Evolutionary conservation across 352 stramenopile genomes (phyloP), one percentile per base, ranked within the genome.

Genomic region (Phytophthora cryptogea): DNA sequence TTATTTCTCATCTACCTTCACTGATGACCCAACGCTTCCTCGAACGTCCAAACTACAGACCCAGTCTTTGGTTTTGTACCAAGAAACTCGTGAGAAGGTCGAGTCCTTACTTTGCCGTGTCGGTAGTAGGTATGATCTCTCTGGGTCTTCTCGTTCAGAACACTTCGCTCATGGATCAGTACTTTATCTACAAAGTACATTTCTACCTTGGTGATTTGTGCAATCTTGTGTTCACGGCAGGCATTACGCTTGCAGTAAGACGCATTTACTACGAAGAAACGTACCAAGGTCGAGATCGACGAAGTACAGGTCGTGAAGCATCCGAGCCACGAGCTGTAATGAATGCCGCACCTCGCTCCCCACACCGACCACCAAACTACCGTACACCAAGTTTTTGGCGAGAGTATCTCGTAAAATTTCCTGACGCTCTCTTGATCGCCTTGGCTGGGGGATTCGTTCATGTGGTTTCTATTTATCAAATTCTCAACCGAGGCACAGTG

Each of bases 151-250:
- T 74, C 8, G 30, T 70, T 0, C 53, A 53, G 32, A 31, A 66
- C 27, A 64, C 60, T 13, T 49, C 54, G 17, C 43, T 63, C 8
- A 62, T 60, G 43, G 16, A 30, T 28, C 23, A 56, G 27, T n/a
- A 58, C 27, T 65, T 65, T 31, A 20, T 41, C n/a, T 57, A 65
- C 43, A 70, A 63, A 13, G 4, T 56, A 4, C 60, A 76, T 17
- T 80, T 75, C 54, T 80, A 80, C 31, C 17, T 68, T 13, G 60
- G 43, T 2, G 42, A 53, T 5, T 11, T 55, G 16, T 70, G 49
- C 9, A 53, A 27, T 6, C 55, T 69, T 16, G 58, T 56, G 11
- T 58, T 50, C 42, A 59, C 39, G 4, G 35, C 69, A 8, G 66
- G 54, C 0, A 48, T 54, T 13, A 37, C 45, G 5, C 17, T 54